These are phyloP conservation scores for Nitzschia sp. DNA, from an alignment of 108 stramenopile genomes.

Conservation along the genomic window DNA sequence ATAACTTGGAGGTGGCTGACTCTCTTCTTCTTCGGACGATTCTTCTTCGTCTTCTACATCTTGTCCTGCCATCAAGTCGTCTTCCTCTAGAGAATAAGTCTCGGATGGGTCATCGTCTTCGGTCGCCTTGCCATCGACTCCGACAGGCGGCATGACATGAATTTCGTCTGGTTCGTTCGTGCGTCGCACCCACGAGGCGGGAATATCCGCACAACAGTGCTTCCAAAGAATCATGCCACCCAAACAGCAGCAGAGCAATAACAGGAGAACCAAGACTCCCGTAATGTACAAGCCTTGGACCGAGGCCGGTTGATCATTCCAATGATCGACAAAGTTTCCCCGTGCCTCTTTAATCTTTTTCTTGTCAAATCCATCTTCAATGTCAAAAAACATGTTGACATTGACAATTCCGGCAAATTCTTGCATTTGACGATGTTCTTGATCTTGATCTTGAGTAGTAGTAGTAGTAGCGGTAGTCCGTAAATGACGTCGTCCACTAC, in stretches of 20 bases:
- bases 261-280: slow-evolving; percentile 1
- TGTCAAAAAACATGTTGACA: slow-evolving; percentile 3
- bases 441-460: background rate
- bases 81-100: slow-evolving; percentile 9
- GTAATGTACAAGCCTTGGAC: slow-evolving; percentile 7
- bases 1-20: too few relatives aligned
- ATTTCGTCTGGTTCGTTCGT: background rate
- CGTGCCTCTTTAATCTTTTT: background rate
- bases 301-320: background rate
- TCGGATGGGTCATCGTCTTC: slow-evolving; percentile 5
- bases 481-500: background rate
- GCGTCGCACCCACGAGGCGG: background rate
- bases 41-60: slow-evolving; percentile 1
- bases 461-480: background rate
- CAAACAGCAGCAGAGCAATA: slow-evolving; percentile 15
- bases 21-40: background rate
- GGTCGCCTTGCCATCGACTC: background rate
- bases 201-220: slow-evolving; percentile 14
- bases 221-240: slow-evolving; percentile 5
- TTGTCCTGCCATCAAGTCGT: background rate
- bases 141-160: slow-evolving; percentile 2
- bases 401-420: slow-evolving; percentile 8
- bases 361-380: background rate
- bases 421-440: background rate
- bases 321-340: background rate